Conservation (phyloP, 2,329 filamentous ascomycete species). For the Aureobasidium sp. region DNA sequence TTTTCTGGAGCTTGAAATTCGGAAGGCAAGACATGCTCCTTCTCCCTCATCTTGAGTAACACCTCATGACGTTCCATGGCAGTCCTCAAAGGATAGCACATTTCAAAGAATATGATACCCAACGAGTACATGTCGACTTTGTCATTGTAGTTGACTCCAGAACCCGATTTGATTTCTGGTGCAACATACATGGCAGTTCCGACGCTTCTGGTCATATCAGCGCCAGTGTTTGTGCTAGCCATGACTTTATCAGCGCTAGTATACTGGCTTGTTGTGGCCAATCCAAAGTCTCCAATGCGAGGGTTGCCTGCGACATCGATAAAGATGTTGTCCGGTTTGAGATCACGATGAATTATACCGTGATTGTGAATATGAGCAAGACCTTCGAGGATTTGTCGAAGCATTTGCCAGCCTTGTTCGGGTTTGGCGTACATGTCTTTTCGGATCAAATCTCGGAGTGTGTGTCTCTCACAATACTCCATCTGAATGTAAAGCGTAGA, state of each 20-base stretch:
- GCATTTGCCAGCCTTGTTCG: slow-evolving; percentile 80
- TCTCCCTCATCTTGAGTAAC: slow-evolving; percentile 61
- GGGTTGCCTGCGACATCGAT: slow-evolving; percentile 86
- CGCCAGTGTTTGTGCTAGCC: slow-evolving; percentile 27
- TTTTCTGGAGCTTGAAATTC: slow-evolving; percentile 68
- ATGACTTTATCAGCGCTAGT: slow-evolving; percentile 49
- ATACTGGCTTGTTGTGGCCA: slow-evolving; percentile 83
- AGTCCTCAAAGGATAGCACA: slow-evolving; percentile 63
- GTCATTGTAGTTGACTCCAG: slow-evolving; percentile 66
- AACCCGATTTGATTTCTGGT: slow-evolving; percentile 75
- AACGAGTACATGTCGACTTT: slow-evolving; percentile 99
- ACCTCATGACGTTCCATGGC: slow-evolving; percentile 58
- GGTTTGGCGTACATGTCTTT: slow-evolving; percentile 65
- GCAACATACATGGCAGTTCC: slow-evolving; percentile 87
- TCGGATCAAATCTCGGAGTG: slow-evolving; percentile 78
- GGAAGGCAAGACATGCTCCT: slow-evolving; percentile 60
- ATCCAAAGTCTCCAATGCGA: slow-evolving; percentile 92
- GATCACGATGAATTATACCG: slow-evolving; percentile 88
- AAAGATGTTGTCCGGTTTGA: slow-evolving; percentile 97
- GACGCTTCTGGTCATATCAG: slow-evolving; percentile 62
- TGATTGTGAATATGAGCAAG: slow-evolving; percentile 82
- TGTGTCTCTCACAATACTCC: slow-evolving; percentile 95
- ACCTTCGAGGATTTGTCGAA: slow-evolving; percentile 85
- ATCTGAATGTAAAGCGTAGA: slow-evolving; percentile 94
- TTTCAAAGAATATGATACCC: slow-evolving; percentile 97